phyloP scores from a whole-genome alignment of 345 rosid genomes.

The Moricandia arvensis region DNA sequence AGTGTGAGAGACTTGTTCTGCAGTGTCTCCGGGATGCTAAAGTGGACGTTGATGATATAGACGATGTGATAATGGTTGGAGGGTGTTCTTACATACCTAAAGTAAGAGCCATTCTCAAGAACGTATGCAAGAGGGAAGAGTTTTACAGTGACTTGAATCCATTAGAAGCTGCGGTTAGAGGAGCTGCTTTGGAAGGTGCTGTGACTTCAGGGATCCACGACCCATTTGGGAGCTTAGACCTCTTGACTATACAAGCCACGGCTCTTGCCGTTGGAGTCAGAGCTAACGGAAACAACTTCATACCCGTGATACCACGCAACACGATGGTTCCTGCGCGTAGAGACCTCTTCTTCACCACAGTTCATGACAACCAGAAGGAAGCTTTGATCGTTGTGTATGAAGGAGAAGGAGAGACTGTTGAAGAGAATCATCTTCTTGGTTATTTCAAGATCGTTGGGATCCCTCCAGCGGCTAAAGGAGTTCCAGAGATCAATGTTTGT shows the following conservation, averaged over 20 bases:
- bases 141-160: constrained; percentile 56
- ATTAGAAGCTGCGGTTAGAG: constrained; percentile 76
- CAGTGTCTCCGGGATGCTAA: constrained; percentile 75
- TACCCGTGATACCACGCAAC: constrained; percentile 65
- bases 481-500: constrained; percentile 81
- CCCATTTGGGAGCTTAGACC: constrained; percentile 80
- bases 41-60: constrained; percentile 52
- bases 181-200: constrained; percentile 90
- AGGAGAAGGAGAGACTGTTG: constrained; percentile 71
- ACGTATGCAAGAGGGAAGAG: constrained; percentile 53
- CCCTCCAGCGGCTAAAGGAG: constrained; percentile 66
- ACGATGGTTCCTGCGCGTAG: constrained; percentile 77
- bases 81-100: constrained; percentile 77
- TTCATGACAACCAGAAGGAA: constrained; percentile 65
- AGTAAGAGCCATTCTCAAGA: constrained; percentile 47
- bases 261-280: constrained; percentile 67
- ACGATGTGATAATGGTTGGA: constrained; percentile 76
- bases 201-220: constrained; percentile 80
- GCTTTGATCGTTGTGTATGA: constrained; percentile 71
- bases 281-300: constrained; percentile 55
- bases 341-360: constrained; percentile 67
- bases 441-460: constrained; percentile 79
- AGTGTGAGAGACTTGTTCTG: constrained; percentile 54
- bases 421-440: constrained; percentile 75
- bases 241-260: constrained; percentile 76